These are phyloP conservation scores for Prunus campanulata DNA, from an alignment of 306 rosid species.

Conservation along the genomic window DNA sequence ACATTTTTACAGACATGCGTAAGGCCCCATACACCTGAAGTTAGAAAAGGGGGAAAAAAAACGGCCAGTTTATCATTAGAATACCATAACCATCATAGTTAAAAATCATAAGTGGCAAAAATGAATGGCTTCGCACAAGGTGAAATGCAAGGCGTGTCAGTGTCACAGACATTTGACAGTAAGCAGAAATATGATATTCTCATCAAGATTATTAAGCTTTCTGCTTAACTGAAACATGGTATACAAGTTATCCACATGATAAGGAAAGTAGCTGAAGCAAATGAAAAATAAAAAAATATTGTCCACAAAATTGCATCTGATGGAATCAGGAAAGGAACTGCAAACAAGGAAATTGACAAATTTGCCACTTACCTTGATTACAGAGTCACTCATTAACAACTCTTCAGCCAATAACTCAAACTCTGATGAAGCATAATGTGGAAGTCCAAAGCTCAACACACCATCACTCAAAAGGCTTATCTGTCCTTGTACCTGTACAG, in stretches of 20 bases:
- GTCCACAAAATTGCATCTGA: neutral
- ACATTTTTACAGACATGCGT: conserved; percentile 98
- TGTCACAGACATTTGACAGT: neutral
- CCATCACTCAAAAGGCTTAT: conserved; percentile 82
- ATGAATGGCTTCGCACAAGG: neutral
- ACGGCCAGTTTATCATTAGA: neutral
- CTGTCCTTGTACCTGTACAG: conserved; percentile 91
- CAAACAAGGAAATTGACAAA: conserved; percentile 10
- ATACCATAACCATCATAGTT: conserved; percentile 5
- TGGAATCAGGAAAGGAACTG: neutral
- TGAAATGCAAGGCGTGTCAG: neutral
- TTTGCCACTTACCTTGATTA: conserved; percentile 60
- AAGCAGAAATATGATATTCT: neutral
- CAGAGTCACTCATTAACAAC: conserved; percentile 93
- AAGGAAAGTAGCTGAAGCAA: neutral
- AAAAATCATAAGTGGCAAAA: neutral
- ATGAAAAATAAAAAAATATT: neutral
- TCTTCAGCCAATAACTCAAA: conserved; percentile 98
- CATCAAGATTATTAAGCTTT: neutral
- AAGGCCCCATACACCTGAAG: conserved; percentile 91
- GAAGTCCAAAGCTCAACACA: conserved; percentile 91
- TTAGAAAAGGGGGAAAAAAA: conserved; percentile 21
- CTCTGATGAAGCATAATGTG: conserved; percentile 86
- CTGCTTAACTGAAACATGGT: neutral
- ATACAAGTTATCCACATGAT: neutral